Evolutionary conservation across 495 filamentous ascomycete species (phyloP), one percentile per base, ranked within the genome.

Genomic region (Melanomma pulvis-pyrius): DNA sequence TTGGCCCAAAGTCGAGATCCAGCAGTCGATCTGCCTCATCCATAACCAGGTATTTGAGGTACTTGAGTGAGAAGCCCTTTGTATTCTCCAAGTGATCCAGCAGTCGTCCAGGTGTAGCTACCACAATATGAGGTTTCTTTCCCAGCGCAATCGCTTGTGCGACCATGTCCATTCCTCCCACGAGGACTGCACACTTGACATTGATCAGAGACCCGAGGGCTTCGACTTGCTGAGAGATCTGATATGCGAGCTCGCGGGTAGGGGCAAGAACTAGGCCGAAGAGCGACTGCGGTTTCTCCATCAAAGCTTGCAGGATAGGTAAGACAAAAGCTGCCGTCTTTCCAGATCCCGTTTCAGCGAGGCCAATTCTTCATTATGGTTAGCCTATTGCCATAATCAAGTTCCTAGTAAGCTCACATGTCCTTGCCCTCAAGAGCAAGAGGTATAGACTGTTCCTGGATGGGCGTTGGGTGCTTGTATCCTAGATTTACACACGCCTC

Each of bases 31-130:
- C 93, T 28, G 93, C 94, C 77, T 98, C 94, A 69, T 97, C 94
- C 85, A 97, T 91, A 36, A 71, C 92, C 0, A 97, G 83, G 70
- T 93, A 96, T 71, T 92, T 91, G 3, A 97, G 79, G 17, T 79
- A 79, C 6, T 86, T 84, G 39, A 97, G 78, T 8, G 87, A 90
- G 76, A 98, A 98, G 9, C 94, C 93, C 74, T 96, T 97, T 7
- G 94, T 98, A 74, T 96, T 96, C 75, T 98, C 93, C 11, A 97
- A 80, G 74, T 98, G 94, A 71, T 98, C 94, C 1, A 97, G 81
- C 12, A 98, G 78, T 56, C 94, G 86, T 52, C 94, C 93, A 0
- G 94, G 94, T 0, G 94, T 97, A 0, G 93, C 94, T 19, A 91
- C 87, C 34, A 97, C 75, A 13, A 96, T 86, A 63, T 98, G 93